Base-by-base conservation (phyloP, 2,329 filamentous ascomycete species). In the Cylindrodendrum hubeiense region DNA sequence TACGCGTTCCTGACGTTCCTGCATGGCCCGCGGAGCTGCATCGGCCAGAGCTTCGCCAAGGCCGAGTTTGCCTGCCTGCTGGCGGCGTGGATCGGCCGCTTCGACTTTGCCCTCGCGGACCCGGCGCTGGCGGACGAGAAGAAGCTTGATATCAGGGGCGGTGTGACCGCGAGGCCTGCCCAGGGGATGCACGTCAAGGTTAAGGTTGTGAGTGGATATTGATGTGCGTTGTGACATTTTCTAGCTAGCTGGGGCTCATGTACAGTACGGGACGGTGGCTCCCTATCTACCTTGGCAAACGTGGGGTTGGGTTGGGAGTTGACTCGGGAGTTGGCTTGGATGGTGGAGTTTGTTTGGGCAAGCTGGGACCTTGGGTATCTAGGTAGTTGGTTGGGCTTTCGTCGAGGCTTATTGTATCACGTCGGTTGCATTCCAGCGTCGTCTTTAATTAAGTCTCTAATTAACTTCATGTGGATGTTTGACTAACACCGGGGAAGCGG, bases 21-120 rank as follows among this genome's bases (percentile, higher is more conserved):
- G 63, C 93, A 97, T 76, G 95, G 95, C 0, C 94, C 94, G 2
- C 84, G 94, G 57, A 92, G 91, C 75, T 97, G 95, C 76, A 97
- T 97, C 71, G 95, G 94, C 0, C 87, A 90, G 78, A 84, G 85
- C 2, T 97, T 97, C 80, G 92, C 95, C 0, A 91, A 89, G 76
- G 89, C 91, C 1, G 95, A 98, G 83, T 93, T 97, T 79, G 93
- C 93, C 9, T 95, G 92, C 75, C 80, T 98, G 67, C 76, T 98
- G 50, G 94, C 94, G 22, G 86, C 88, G 9, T 89, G 92, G 85
- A 86, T 95, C 4, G 94, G 94, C 1, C 85, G 88, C 39, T 97
- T 97, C 78, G 86, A 90, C 75, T 89, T 91, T 76, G 81, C 81
- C 70, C 75, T 90, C 58, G 77, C 78, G 66, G 80, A 90, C 70